phyloP scores from a whole-genome alignment of 129 eudicot genomes.

The Tanacetum coccineum region DNA sequence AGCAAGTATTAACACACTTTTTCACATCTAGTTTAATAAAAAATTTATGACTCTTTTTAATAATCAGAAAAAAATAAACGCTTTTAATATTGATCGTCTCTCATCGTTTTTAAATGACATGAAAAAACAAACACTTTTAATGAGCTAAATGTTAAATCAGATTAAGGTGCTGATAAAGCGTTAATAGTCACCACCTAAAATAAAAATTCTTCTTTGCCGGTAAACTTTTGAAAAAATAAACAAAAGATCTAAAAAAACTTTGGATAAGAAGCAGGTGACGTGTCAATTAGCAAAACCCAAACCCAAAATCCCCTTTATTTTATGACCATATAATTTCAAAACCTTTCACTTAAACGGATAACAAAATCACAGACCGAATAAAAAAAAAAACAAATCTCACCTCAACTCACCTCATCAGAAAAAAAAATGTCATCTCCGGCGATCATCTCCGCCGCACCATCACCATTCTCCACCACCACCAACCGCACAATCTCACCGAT shows the following conservation, averaged over 20 bases:
- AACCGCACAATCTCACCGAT: slow-evolving; percentile 11
- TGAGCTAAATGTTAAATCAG: too few relatives aligned
- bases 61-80: too few relatives aligned
- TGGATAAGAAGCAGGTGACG: slow-evolving; percentile 27
- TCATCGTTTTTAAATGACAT: too few relatives aligned
- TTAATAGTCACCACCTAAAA: too few relatives aligned
- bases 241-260: neutral
- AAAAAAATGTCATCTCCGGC: slow-evolving; percentile 41
- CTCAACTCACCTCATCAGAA: neutral
- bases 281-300: slow-evolving; percentile 11
- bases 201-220: slow-evolving; percentile 13
- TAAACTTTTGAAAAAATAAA: slow-evolving; percentile 3
- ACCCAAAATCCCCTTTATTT: neutral
- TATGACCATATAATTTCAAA: slow-evolving; percentile 29
- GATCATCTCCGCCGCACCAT: slow-evolving; percentile 31
- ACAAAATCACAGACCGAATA: neutral
- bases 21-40: too few relatives aligned
- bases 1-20: too few relatives aligned
- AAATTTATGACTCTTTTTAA: too few relatives aligned
- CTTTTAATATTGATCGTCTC: too few relatives aligned
- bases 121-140: too few relatives aligned
- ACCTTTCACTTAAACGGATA: slow-evolving; percentile 17
- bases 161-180: too few relatives aligned
- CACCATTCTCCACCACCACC: slow-evolving; percentile 24
- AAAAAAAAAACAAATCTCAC: too few relatives aligned